Evolutionary conservation across 169 alveolate species (phyloP), one percentile per base, ranked within the genome.

Genomic region (Ichthyophthirius multifiliis): DNA sequence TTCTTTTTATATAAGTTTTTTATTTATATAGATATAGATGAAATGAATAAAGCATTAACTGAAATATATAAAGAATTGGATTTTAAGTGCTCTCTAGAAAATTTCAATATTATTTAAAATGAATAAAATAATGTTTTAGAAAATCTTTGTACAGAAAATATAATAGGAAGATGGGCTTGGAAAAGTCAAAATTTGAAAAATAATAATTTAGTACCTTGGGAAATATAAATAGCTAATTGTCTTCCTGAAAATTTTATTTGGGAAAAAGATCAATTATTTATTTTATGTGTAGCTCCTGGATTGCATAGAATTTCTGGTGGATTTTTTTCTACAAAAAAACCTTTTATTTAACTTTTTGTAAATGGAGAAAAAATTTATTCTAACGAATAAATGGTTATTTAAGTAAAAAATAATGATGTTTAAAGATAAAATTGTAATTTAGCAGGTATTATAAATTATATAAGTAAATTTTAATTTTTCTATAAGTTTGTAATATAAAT

Each of bases 121-220:
- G 91, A 90, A 23, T 83, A 90, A 74, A 76, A 90, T 18, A 76
- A 81, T n/a, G 80, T 94, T 15, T 91, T 90, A 84, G 95, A 92
- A 64, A 82, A 93, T 10, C 78, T 94, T 43, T 91, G 96, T 65
- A 86, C 89, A 48, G 95, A 94, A 76, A 94, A 91, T 75, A 80
- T 84, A 62, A 81, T 95, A 5, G 98, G 95, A n/a, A 88, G 97
- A 77, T 95, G 98, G 97, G 27, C 88, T 6, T 95, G 96, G 95
- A 92, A 92, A 75, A 85, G 92, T 1, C 93, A 95, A 34, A 89
- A 87, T 34, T 73, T 93, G 12, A 85, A 85, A 30, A 85, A 85
- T 45, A 95, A 93, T 20, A 74, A 83, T 75, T 65, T 90, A 43
- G 86, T 94, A 2, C 96, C 97, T 0, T 94, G 97, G 97, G 96